phyloP scores from a whole-genome alignment of 768 basidiomycete genomes.

The Auricularia sp. region DNA sequence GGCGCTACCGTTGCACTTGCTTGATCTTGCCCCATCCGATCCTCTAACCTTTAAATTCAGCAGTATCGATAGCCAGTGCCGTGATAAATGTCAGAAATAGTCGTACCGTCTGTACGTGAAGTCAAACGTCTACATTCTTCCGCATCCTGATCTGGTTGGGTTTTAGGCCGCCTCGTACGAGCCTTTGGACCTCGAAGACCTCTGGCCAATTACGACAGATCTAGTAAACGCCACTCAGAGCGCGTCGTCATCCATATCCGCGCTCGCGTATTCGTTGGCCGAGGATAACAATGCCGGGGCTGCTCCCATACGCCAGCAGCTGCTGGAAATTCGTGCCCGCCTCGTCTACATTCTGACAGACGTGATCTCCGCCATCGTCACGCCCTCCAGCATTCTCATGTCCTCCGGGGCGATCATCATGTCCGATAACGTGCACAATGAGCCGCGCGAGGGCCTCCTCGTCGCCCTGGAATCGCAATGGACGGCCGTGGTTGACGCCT shows the following conservation, averaged over 20 bases:
- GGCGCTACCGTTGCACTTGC: no score
- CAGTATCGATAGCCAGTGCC: no score
- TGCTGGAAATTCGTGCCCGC: not conserved
- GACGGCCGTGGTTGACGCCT: not conserved
- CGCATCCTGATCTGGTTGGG: no score
- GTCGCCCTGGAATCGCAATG: no score
- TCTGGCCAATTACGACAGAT: not conserved
- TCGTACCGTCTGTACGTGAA: no score
- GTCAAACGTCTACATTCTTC: no score
- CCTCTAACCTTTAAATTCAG: no score
- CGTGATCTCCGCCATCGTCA: not conserved
- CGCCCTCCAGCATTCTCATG: not conserved
- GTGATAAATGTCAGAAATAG: no score
- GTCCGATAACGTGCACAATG: not conserved
- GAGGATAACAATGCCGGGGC: not conserved
- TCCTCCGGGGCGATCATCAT: not conserved
- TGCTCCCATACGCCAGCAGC: not conserved
- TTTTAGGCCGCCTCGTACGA: not conserved
- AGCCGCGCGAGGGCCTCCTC: no score
- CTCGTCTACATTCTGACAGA: not conserved
- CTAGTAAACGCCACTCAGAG: not conserved
- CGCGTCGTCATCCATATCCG: not conserved
- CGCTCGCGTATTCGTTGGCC: not conserved
- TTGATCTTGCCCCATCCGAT: no score
- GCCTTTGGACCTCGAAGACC: not conserved